Evolutionary conservation across 768 basidiomycete species (phyloP).

Genomic region (Vararia minispora): DNA sequence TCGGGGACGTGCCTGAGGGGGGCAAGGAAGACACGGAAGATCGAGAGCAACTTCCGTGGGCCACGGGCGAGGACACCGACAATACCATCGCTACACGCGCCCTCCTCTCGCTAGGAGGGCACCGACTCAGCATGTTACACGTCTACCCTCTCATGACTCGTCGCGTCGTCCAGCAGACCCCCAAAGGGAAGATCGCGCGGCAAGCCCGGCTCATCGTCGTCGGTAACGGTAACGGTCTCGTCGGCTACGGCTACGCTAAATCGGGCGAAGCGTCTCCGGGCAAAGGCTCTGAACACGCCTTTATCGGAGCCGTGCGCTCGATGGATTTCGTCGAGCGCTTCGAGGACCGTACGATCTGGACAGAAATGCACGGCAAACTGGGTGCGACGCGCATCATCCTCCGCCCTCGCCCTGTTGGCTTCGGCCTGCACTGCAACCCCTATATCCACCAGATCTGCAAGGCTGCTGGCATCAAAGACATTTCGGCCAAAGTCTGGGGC

Average conservation of each 20-base stretch:
- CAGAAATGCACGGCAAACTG: conserved; percentile 76
- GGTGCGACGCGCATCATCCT: conserved; percentile 74
- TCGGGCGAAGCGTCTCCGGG: conserved; percentile 40
- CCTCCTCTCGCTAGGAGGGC: conserved; percentile 23
- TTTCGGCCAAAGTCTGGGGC: conserved; percentile 92
- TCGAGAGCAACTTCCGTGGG: no score
- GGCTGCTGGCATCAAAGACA: conserved; percentile 91
- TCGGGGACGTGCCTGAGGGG: conserved; percentile 8
- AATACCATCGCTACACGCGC: conserved; percentile 1
- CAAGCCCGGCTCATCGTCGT: conserved; percentile 56
- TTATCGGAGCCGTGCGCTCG: conserved; percentile 62
- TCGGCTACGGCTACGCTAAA: conserved; percentile 79
- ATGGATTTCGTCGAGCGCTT: conserved; percentile 95
- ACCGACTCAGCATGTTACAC: conserved; percentile 25
- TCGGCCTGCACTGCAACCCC: conserved; percentile 85
- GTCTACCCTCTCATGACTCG: conserved; percentile 33
- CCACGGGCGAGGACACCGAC: background rate
- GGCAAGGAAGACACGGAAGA: conserved; percentile 14
- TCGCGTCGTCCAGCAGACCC: conserved; percentile 78
- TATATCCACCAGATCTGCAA: conserved; percentile 82
- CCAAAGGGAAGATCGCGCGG: conserved; percentile 80
- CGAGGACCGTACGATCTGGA: conserved; percentile 92
- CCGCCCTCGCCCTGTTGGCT: conserved; percentile 78
- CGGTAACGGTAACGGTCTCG: conserved; percentile 74
- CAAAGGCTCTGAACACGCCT: conserved; percentile 48